Evolutionary conservation across 768 basidiomycete species (phyloP).

Genomic region (Rhizopogon vulgaris): DNA sequence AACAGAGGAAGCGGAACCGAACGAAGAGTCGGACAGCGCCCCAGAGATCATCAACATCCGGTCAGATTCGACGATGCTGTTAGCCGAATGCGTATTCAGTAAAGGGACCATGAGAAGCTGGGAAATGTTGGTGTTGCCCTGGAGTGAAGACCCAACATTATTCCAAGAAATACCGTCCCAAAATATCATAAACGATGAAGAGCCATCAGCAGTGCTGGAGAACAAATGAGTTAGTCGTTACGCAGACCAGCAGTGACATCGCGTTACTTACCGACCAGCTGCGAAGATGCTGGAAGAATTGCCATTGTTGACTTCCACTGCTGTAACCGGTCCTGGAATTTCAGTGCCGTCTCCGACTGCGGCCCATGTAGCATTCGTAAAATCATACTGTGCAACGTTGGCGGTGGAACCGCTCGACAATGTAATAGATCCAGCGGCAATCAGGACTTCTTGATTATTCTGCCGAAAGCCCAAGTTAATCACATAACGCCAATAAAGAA

Average conservation of each 20-base stretch:
- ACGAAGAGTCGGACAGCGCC: slow-evolving; percentile 54
- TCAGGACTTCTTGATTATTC: slow-evolving; percentile 60
- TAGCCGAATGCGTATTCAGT: slow-evolving; percentile 63
- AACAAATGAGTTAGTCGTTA: not conserved
- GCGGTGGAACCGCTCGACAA: slow-evolving; percentile 56
- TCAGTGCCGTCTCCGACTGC: slow-evolving; percentile 51
- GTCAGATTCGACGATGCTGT: slow-evolving; percentile 71
- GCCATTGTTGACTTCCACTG: slow-evolving; percentile 75
- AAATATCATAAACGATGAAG: slow-evolving; percentile 66
- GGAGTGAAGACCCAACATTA: slow-evolving; percentile 51
- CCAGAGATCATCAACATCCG: slow-evolving; percentile 91
- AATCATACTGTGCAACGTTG: slow-evolving; percentile 69
- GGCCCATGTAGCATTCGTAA: slow-evolving; percentile 72
- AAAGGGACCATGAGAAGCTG: slow-evolving; percentile 91
- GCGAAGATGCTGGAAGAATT: slow-evolving; percentile 85
- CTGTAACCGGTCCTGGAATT: slow-evolving; percentile 87
- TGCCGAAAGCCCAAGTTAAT: slow-evolving; percentile 23
- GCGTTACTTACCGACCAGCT: slow-evolving; percentile 65
- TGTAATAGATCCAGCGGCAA: slow-evolving; percentile 77
- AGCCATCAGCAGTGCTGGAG: slow-evolving; percentile 48
- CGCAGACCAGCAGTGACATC: not conserved
- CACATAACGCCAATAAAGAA: not conserved
- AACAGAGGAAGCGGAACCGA: slow-evolving; percentile 78
- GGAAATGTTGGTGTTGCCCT: slow-evolving; percentile 58
- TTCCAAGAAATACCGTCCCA: slow-evolving; percentile 85